A percentile compares a stretch with the other conserved stretches of the same genome.
phyloP scores from a whole-genome alignment of 2,329 filamentous ascomycete genomes.

The Calonectria fujianensis region DNA sequence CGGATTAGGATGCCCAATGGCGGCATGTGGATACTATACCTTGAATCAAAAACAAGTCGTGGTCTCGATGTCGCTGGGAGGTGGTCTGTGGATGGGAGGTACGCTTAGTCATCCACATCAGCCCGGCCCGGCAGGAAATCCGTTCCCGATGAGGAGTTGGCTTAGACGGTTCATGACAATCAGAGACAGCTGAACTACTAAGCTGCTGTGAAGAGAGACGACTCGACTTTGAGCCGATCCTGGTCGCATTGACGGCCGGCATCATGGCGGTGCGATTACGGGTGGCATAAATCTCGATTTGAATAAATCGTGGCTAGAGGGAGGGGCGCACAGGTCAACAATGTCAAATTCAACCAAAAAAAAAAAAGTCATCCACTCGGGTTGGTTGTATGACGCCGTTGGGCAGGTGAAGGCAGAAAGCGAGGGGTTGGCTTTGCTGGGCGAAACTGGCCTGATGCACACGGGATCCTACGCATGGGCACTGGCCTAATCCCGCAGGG shows the following conservation, averaged over 20 bases:
- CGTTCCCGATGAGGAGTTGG: not conserved
- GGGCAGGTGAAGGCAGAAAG: slow-evolving; percentile 4
- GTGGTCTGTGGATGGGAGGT: slow-evolving; percentile 48
- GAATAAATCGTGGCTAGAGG: slow-evolving; percentile 11
- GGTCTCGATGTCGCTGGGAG: slow-evolving; percentile 51
- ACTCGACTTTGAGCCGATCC: not conserved
- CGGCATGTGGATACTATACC: slow-evolving; percentile 52
- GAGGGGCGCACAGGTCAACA: slow-evolving; percentile 15
- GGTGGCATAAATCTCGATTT: not conserved
- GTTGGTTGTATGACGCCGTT: not conserved
- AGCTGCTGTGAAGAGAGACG: not conserved
- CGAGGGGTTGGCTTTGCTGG: slow-evolving; percentile 20
- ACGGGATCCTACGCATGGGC: slow-evolving; percentile 8
- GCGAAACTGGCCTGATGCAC: slow-evolving; percentile 36
- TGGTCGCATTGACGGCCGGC: slow-evolving; percentile 16
- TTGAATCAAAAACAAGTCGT: slow-evolving; percentile 49
- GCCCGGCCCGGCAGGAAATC: slow-evolving; percentile 13
- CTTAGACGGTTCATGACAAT: slow-evolving; percentile 19
- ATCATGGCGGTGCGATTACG: not conserved
- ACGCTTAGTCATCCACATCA: slow-evolving; percentile 52
- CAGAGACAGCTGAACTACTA: not conserved
- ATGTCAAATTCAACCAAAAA: slow-evolving; percentile 7
- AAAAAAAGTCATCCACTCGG: slow-evolving; percentile 2
- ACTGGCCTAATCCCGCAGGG: slow-evolving; percentile 16
- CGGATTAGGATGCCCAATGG: slow-evolving; percentile 51